These are phyloP conservation scores for Asterionellopsis glacialis DNA, from an alignment of 108 stramenopile genomes.

Conservation along the genomic window DNA sequence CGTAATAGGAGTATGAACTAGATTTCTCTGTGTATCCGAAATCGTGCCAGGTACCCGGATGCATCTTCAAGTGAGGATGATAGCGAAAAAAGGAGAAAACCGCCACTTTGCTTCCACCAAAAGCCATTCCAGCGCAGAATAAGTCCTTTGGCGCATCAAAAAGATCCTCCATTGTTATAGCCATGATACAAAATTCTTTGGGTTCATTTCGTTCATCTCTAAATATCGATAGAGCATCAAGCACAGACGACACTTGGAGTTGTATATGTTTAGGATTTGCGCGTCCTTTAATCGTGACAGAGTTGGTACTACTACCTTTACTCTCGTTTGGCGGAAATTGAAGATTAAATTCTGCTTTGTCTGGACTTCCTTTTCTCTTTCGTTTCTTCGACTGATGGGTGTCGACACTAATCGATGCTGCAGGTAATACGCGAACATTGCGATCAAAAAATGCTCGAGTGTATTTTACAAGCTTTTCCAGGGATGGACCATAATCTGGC, in stretches of 20 bases:
- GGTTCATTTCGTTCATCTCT: neutral
- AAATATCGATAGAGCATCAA: no score
- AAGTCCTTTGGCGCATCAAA: slow-evolving; percentile 7
- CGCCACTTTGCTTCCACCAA: slow-evolving; percentile 15
- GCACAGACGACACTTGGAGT: no score
- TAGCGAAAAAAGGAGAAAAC: slow-evolving; percentile 14
- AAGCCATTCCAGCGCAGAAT: slow-evolving; percentile 17
- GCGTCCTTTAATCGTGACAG: no score
- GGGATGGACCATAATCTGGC: neutral
- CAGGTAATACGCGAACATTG: neutral
- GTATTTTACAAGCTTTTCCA: slow-evolving; percentile 3
- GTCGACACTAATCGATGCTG: no score
- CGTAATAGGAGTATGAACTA: slow-evolving; percentile 11
- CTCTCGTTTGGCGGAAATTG: no score
- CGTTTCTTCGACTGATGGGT: no score
- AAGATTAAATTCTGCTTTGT: no score
- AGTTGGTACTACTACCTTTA: no score
- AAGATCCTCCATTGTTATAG: slow-evolving; percentile 12
- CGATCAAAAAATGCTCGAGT: slow-evolving; percentile 4
- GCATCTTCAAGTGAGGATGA: slow-evolving; percentile 12
- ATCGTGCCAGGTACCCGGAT: slow-evolving; percentile 8
- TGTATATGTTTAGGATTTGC: no score
- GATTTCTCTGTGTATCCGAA: slow-evolving; percentile 1
- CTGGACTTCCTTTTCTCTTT: no score
- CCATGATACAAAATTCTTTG: slow-evolving; percentile 15